Evolutionary conservation across 768 basidiomycete genomes (phyloP), one percentile per base, ranked within the genome.

Genomic region (Lepiota brunneoincarnata): DNA sequence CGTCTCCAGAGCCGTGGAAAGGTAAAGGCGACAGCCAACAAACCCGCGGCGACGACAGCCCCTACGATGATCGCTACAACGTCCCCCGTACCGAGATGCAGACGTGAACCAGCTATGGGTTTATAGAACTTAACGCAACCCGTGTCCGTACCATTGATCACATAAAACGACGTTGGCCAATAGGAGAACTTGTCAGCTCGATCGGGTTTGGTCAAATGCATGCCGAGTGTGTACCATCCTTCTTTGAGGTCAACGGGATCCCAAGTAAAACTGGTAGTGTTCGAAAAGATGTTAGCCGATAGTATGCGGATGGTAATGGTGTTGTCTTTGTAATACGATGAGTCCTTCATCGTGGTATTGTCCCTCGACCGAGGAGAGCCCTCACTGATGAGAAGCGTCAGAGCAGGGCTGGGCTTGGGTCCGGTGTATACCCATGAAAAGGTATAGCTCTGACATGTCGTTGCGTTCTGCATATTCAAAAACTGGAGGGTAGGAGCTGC

Each of bases 131-230:
- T 23, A 45, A 69, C 46, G 51, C 70, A 71, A 28, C 31, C 39
- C 3, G 55, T 54, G 56, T 66, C 58, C 11, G 55, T 44, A 23
- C 62, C 60, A 31, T 57, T 64, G 21, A 37, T 35, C 24, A 75
- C 68, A 44, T 67, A 68, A 57, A 75, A 72, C 2, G 64, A 63
- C 15, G 58, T 31, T 2, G 72, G 69, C 15, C 62, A 56, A 10
- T 61, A 24, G 38, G 21, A 6, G 45, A 55, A 47, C 46, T 52
- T 12, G 55, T 21, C 1, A 63, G 62, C 44, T 67, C 62, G 55
- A 59, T 61, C 2, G 68, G 66, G 39, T 62, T 54, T 10, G 59
- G 63, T 34, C 3, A 18, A 3, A 18, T 21, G 45, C 17, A 43
- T 43, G 7, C 14, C 9, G 14, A 52, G 51, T 23, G 59, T 60